Percentiles rank a stretch among this genome's conserved stretches.
phyloP scores from a whole-genome alignment of 2,329 filamentous ascomycete genomes.

The Curvularia sp. region DNA sequence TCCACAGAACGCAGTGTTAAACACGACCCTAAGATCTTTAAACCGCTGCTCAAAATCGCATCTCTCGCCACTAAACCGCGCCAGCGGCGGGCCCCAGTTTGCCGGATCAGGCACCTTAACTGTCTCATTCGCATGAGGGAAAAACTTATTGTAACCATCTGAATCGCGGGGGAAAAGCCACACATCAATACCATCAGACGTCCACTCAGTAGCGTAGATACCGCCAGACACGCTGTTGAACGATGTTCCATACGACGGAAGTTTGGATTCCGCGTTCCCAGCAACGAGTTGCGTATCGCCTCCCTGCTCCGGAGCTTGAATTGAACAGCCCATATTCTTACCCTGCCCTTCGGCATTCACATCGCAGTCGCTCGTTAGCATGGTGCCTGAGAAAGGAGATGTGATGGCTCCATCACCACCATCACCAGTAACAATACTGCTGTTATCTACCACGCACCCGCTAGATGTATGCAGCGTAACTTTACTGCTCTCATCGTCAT shows the following conservation, averaged over 20 bases:
- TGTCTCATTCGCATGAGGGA: background rate
- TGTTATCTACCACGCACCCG: constrained; percentile 34
- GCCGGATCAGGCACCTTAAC: constrained; percentile 21
- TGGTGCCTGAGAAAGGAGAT: constrained; percentile 51
- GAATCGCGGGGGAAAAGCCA: constrained; percentile 51
- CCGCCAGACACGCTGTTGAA: constrained; percentile 50
- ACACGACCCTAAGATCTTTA: constrained; percentile 45
- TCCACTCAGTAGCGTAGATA: constrained; percentile 53
- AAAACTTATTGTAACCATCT: background rate
- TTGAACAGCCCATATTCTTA: constrained; percentile 46
- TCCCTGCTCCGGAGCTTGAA: constrained; percentile 13
- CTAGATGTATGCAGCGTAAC: constrained; percentile 44
- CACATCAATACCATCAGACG: constrained; percentile 46
- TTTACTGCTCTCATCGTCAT: constrained; percentile 35
- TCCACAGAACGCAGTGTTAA: constrained; percentile 62
- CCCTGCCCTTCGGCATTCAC: constrained; percentile 36
- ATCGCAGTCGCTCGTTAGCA: constrained; percentile 58
- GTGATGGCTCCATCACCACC: background rate
- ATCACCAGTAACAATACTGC: background rate
- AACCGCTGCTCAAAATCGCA: constrained; percentile 56
- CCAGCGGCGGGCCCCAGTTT: constrained; percentile 38
- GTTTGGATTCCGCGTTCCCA: constrained; percentile 12
- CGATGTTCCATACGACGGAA: constrained; percentile 41
- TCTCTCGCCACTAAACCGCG: constrained; percentile 48
- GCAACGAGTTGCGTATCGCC: background rate